A percentile compares a stretch with the other conserved stretches of the same genome.
Evolutionary conservation across 352 stramenopile genomes (phyloP).

Genomic region (Globisporangium megalacanthum): DNA sequence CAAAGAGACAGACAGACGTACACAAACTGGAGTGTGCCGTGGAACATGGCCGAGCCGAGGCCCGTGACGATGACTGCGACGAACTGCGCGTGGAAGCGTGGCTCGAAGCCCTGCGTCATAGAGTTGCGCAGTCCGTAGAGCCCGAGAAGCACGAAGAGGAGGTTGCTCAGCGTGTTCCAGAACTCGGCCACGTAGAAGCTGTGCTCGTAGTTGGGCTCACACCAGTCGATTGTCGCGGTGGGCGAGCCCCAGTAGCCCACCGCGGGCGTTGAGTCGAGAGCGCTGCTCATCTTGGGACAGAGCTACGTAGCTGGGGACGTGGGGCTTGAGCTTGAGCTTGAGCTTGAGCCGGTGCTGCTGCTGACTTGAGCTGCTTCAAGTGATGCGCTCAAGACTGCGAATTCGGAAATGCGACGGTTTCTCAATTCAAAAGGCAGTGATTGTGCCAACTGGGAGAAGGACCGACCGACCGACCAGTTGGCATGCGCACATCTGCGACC

Average conservation of each 20-base stretch:
- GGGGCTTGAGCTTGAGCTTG: no score
- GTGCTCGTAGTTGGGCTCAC: constrained; percentile 78
- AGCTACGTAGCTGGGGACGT: no score
- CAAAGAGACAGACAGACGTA: constrained; percentile 20
- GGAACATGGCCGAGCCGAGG: constrained; percentile 80
- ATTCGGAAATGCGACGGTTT: no score
- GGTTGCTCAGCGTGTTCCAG: constrained; percentile 85
- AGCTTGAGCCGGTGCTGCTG: no score
- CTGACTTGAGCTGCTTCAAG: no score
- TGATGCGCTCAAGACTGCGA: no score
- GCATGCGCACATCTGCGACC: no score
- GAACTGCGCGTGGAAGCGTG: constrained; percentile 71
- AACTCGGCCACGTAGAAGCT: constrained; percentile 82
- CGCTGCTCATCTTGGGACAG: constrained; percentile 10
- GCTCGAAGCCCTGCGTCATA: constrained; percentile 65
- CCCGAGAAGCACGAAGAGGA: constrained; percentile 69
- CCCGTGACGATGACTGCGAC: constrained; percentile 75
- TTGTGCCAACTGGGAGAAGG: no score
- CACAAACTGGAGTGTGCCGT: constrained; percentile 78
- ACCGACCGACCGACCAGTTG: no score
- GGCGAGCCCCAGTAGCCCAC: constrained; percentile 57
- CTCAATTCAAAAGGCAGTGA: no score
- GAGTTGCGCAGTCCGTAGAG: constrained; percentile 66
- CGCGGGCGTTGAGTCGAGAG: not conserved
- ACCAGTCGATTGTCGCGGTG: constrained; percentile 85